Conservation (phyloP, 2,329 filamentous ascomycete species). For the Neospermospora avenae region DNA sequence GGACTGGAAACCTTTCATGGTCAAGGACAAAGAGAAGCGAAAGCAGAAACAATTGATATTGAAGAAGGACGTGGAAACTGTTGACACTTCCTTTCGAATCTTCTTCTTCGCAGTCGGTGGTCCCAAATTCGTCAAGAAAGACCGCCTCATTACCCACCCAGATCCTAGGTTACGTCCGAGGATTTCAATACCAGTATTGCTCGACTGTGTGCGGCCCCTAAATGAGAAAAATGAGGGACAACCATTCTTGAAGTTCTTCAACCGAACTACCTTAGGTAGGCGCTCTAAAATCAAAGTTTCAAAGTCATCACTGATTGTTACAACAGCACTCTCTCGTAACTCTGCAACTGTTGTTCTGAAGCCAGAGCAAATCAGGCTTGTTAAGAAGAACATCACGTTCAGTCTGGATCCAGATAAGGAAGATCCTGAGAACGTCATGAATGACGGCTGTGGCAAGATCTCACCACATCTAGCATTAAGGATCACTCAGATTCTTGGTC, state of each 20-base stretch:
- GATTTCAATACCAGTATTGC: constrained; percentile 41
- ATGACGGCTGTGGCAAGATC: constrained; percentile 64
- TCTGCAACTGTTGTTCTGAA: constrained; percentile 41
- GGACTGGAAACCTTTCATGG: constrained; percentile 31
- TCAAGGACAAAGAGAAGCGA: constrained; percentile 24
- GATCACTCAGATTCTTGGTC: constrained; percentile 49
- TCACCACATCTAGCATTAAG: constrained; percentile 55
- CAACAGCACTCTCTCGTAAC: constrained; percentile 46
- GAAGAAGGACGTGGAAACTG: constrained; percentile 23
- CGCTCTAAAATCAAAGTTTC: background rate
- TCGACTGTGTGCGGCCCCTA: constrained; percentile 52
- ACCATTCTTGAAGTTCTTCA: constrained; percentile 54
- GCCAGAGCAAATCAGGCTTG: constrained; percentile 42
- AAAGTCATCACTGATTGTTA: background rate
- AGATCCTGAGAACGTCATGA: constrained; percentile 63
- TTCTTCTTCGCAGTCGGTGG: constrained; percentile 56
- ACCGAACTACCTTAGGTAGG: constrained; percentile 53
- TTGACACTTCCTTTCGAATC: constrained; percentile 40
- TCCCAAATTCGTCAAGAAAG: background rate
- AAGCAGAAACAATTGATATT: constrained; percentile 39
- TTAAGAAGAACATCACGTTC: constrained; percentile 8
- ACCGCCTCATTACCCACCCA: background rate
- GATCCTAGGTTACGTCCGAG: constrained; percentile 7
- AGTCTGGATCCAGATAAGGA: constrained; percentile 3
- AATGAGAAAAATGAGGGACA: constrained; percentile 43